Conservation (phyloP, 164 flowering plant species). For the Piper longum region DNA sequence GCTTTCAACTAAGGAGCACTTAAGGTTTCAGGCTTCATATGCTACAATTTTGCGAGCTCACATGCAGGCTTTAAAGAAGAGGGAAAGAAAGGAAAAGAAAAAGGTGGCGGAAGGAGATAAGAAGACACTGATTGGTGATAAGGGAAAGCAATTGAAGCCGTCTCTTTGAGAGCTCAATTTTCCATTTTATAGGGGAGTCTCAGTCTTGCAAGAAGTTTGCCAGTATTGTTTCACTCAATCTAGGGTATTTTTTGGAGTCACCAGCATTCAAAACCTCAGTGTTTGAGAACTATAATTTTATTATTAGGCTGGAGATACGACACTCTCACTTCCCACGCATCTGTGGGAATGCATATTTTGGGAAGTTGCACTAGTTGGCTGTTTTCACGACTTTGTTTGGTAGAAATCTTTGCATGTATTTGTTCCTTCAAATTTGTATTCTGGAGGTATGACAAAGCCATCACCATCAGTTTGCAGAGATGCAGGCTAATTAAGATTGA, state of each 20-base stretch:
- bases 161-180: neutral
- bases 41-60: constrained; percentile 79
- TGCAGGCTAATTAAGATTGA: no score
- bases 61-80: constrained; percentile 76
- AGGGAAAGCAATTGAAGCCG: neutral
- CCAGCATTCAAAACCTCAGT: no score
- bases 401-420: no score
- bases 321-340: no score
- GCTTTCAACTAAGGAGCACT: constrained; percentile 79
- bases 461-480: no score
- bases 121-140: constrained; percentile 14
- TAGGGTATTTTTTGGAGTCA: neutral
- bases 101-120: constrained; percentile 48
- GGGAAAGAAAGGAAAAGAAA: constrained; percentile 79
- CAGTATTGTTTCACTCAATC: neutral
- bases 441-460: no score
- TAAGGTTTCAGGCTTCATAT: constrained; percentile 83
- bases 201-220: neutral
- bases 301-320: no score
- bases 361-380: no score
- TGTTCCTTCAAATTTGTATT: no score
- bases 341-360: no score
- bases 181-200: neutral
- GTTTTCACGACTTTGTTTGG: no score
- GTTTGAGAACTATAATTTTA: no score